A percentile compares a stretch with the other conserved stretches of the same genome.
phyloP scores from a whole-genome alignment of 2,329 filamentous ascomycete species.

The Penicillium polonicum region DNA sequence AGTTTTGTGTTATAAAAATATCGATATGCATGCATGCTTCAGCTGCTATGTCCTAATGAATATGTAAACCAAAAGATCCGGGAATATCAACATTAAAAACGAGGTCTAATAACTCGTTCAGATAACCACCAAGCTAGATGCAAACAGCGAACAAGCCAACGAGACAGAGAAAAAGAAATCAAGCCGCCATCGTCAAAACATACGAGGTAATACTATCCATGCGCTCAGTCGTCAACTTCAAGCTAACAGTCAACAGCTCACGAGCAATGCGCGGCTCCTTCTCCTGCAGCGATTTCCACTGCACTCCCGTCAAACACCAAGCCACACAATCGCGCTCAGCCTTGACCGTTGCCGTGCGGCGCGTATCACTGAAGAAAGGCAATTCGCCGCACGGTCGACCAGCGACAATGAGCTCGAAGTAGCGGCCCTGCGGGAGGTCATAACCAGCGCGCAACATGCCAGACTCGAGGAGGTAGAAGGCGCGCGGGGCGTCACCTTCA shows the following conservation, averaged over 20 bases:
- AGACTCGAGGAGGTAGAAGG: slow-evolving; percentile 86
- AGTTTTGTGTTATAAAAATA: neutral
- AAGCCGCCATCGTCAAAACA: slow-evolving; percentile 30
- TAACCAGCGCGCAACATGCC: slow-evolving; percentile 91
- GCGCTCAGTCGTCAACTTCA: slow-evolving; percentile 91
- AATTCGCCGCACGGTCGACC: slow-evolving; percentile 94
- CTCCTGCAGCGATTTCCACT: slow-evolving; percentile 71
- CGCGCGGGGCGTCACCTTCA: slow-evolving; percentile 71
- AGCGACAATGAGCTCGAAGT: slow-evolving; percentile 88
- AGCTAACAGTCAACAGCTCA: slow-evolving; percentile 79
- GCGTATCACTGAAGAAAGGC: slow-evolving; percentile 91
- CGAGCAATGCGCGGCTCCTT: slow-evolving; percentile 73
- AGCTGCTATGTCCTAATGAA: neutral
- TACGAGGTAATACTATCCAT: slow-evolving; percentile 70
- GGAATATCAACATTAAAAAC: neutral
- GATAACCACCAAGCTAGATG: slow-evolving; percentile 9
- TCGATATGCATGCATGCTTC: neutral
- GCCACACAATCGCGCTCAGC: slow-evolving; percentile 78
- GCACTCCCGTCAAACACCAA: slow-evolving; percentile 73
- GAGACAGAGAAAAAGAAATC: neutral
- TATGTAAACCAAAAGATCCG: neutral
- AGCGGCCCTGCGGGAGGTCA: slow-evolving; percentile 80
- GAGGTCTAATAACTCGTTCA: neutral
- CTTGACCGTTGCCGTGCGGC: slow-evolving; percentile 79
- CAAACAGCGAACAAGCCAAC: neutral